Conservation (phyloP, 2,329 filamentous ascomycete species). For the Venturiaceae sp. region DNA sequence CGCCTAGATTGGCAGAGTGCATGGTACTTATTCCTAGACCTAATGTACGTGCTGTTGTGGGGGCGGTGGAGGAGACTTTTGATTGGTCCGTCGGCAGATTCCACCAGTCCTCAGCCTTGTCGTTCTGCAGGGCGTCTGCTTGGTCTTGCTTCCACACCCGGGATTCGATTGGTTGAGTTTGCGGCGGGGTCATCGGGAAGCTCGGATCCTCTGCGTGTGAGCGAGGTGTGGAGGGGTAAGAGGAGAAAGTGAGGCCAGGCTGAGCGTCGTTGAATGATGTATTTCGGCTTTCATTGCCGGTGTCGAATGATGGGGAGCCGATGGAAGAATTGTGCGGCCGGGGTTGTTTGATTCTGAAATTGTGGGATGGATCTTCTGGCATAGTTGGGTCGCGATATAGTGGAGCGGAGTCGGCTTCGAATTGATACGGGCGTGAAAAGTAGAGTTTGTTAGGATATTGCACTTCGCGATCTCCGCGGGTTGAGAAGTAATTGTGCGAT, state of each 20-base stretch:
- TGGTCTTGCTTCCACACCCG: not conserved
- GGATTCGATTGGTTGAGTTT: conserved; percentile 4
- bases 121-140: not conserved
- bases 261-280: not conserved
- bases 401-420: not conserved
- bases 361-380: not conserved
- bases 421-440: not conserved
- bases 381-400: not conserved
- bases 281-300: not conserved
- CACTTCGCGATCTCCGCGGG: not conserved
- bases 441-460: not conserved
- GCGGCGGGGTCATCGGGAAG: conserved; percentile 9
- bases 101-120: conserved; percentile 8
- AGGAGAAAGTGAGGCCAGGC: not conserved
- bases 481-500: not conserved
- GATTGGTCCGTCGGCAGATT: not conserved
- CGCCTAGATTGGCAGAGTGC: not conserved
- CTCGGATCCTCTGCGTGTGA: conserved; percentile 8
- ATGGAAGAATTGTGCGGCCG: not conserved
- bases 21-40: not conserved
- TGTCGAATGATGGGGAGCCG: not conserved
- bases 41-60: not conserved
- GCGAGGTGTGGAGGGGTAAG: not conserved
- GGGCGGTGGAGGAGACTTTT: not conserved
- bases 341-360: not conserved